phyloP scores from a whole-genome alignment of 2,329 filamentous ascomycete species.

The Pseudogymnoascus sp. region DNA sequence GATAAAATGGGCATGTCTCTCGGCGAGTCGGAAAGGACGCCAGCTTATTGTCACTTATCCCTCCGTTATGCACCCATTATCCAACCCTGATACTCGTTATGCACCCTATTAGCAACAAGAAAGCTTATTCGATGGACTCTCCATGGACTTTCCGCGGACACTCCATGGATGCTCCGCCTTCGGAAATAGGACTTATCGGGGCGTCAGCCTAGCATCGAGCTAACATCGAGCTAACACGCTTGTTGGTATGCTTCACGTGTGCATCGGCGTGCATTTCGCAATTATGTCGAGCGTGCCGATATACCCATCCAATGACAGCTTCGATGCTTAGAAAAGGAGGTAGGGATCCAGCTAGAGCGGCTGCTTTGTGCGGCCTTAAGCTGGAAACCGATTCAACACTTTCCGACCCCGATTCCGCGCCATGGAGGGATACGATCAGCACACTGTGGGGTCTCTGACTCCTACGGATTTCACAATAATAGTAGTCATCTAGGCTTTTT shows the following conservation, averaged over 20 bases:
- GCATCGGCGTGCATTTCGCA: constrained; percentile 1
- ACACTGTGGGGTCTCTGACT: not conserved
- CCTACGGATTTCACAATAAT: not conserved
- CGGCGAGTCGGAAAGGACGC: not conserved
- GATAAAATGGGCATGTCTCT: constrained; percentile 5
- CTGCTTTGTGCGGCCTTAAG: not conserved
- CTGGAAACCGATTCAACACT: not conserved
- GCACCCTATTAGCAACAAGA: not conserved
- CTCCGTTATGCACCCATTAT: not conserved
- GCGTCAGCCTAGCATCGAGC: not conserved
- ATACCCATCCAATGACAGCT: not conserved
- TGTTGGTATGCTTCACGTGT: not conserved
- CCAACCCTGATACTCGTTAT: not conserved
- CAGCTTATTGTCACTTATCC: not conserved
- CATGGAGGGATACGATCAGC: not conserved
- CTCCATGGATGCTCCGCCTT: not conserved
- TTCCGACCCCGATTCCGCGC: not conserved
- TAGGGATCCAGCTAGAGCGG: not conserved
- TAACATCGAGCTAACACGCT: not conserved
- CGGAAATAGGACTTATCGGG: constrained; percentile 10
- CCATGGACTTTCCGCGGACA: not conserved
- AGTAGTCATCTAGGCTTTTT: not conserved
- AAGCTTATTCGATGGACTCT: not conserved
- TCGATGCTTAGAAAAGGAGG: not conserved
- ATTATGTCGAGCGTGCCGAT: constrained; percentile 6